Conservation (phyloP, 2,329 filamentous ascomycete species). For the Trichoderma sp. region DNA sequence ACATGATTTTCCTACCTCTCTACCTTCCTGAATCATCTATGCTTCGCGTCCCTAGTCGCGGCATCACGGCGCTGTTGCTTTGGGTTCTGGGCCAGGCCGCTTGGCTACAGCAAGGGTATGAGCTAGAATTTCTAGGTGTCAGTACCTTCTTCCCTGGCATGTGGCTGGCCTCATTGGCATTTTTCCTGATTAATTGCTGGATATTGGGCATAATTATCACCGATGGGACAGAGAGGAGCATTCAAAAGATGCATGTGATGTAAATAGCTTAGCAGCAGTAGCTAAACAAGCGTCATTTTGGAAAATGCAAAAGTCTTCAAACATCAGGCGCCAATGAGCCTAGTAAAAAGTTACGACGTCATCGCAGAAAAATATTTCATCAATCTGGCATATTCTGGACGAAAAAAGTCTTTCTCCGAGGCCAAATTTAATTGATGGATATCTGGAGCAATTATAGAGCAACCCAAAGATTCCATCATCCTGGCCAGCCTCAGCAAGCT, state of each 20-base stretch:
- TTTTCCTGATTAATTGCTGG: conserved; percentile 87
- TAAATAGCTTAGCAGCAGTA: background rate
- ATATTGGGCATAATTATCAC: conserved; percentile 77
- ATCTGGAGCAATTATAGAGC: background rate
- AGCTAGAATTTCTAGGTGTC: conserved; percentile 75
- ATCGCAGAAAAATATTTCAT: background rate
- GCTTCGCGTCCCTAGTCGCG: conserved; percentile 59
- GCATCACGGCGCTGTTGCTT: conserved; percentile 63
- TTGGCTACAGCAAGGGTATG: conserved; percentile 75
- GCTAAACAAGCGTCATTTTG: background rate
- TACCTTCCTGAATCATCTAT: conserved; percentile 83
- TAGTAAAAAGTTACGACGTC: background rate
- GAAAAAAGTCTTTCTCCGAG: background rate
- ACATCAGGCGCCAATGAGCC: background rate
- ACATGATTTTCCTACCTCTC: conserved; percentile 88
- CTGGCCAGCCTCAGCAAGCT: background rate
- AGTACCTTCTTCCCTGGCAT: conserved; percentile 86
- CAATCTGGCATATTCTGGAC: background rate
- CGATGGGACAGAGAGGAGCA: conserved; percentile 51
- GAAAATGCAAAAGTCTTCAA: background rate
- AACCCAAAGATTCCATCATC: background rate
- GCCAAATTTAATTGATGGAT: background rate
- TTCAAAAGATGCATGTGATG: conserved; percentile 27
- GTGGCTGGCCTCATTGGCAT: conserved; percentile 72
- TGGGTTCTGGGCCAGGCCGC: conserved; percentile 77